phyloP scores from a whole-genome alignment of 1,139 yeast genomes.

The Zygotorulaspora mrakii region DNA sequence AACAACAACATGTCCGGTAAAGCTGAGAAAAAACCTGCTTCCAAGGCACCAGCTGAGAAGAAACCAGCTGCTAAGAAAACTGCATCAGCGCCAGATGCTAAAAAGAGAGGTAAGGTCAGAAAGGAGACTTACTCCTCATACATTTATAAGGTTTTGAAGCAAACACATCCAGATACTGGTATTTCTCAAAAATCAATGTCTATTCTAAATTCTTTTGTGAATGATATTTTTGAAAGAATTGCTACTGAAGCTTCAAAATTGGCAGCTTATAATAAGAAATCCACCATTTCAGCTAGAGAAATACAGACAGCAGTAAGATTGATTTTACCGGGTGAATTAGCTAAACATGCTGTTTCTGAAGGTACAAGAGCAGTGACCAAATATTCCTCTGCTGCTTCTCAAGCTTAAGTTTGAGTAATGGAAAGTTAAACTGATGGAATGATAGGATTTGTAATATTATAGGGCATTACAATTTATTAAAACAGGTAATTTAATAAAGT shows the following conservation, averaged over 20 bases:
- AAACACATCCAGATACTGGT: constrained; percentile 99
- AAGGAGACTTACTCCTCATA: constrained; percentile 98
- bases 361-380: constrained; percentile 99
- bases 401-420: constrained; percentile 22
- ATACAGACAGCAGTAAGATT: constrained; percentile 99
- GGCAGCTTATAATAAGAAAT: constrained; percentile 99
- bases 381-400: constrained; percentile 74
- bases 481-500: constrained; percentile 7
- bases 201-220: constrained; percentile 97
- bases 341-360: constrained; percentile 98
- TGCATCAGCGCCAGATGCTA: constrained; percentile 62
- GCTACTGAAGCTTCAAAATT: constrained; percentile 98
- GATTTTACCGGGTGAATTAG: constrained; percentile 98
- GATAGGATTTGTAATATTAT: constrained; percentile 23
- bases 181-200: constrained; percentile 99
- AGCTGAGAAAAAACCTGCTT: constrained; percentile 98
- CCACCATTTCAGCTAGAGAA: constrained; percentile 98
- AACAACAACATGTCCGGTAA: constrained; percentile 71
- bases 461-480: constrained; percentile 13
- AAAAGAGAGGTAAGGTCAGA: constrained; percentile 94
- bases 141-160: constrained; percentile 97
- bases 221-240: constrained; percentile 91
- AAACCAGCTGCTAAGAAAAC: constrained; percentile 97
- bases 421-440: no score
- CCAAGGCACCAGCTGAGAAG: constrained; percentile 98